Conservation (phyloP, 495 filamentous ascomycete species). For the Corynascus novoguineensis region DNA sequence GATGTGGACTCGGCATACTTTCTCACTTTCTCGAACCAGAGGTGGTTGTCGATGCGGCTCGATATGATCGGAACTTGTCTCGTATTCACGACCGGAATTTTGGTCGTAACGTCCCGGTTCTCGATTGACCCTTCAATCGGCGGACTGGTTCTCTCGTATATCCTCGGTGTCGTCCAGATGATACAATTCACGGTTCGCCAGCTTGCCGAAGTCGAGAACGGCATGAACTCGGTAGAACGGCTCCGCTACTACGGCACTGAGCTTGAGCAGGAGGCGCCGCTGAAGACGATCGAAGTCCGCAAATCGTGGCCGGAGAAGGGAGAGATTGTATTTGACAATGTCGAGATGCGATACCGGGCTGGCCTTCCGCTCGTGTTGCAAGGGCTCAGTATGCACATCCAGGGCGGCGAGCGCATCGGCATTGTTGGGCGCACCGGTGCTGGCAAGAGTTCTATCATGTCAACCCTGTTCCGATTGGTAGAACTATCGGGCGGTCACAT, state of each 20-base stretch:
- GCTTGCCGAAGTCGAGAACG: slow-evolving; percentile 92
- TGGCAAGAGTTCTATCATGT: slow-evolving; percentile 93
- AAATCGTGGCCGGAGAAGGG: slow-evolving; percentile 77
- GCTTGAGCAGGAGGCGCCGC: slow-evolving; percentile 82
- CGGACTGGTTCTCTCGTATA: slow-evolving; percentile 86
- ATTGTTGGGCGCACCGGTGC: slow-evolving; percentile 92
- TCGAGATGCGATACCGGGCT: slow-evolving; percentile 84
- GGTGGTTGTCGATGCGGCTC: slow-evolving; percentile 81
- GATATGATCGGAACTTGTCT: slow-evolving; percentile 76
- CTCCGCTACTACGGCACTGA: slow-evolving; percentile 85
- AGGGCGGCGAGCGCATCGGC: slow-evolving; percentile 83
- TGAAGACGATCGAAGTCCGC: slow-evolving; percentile 63
- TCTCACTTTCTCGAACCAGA: slow-evolving; percentile 87
- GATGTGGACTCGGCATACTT: slow-evolving; percentile 92
- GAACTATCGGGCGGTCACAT: slow-evolving; percentile 81
- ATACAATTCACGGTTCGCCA: slow-evolving; percentile 92
- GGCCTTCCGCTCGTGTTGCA: slow-evolving; percentile 80
- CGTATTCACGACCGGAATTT: slow-evolving; percentile 80
- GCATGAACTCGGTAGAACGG: slow-evolving; percentile 94
- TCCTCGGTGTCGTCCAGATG: slow-evolving; percentile 91
- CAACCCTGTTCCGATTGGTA: slow-evolving; percentile 81
- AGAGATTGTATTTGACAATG: slow-evolving; percentile 76
- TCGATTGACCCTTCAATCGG: slow-evolving; percentile 75
- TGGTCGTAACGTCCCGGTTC: slow-evolving; percentile 94
- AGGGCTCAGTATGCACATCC: slow-evolving; percentile 68